Evolutionary conservation across 2,329 filamentous ascomycete genomes (phyloP), one percentile per base, ranked within the genome.

Genomic region (Ceratocystiopsis minuta): DNA sequence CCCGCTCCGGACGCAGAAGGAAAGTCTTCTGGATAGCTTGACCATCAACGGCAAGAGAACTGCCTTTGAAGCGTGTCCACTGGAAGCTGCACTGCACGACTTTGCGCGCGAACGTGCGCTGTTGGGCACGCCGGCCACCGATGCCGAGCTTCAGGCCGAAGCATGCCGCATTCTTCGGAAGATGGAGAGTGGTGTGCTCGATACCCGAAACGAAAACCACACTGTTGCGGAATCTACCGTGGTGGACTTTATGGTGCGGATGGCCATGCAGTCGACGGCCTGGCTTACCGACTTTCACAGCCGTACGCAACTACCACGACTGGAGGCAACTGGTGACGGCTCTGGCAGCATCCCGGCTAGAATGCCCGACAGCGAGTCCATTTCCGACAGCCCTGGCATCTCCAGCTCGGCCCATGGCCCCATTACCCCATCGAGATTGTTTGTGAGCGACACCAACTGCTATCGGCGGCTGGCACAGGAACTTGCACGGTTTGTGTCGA

Each of bases 381-480:
- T 6, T 10, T 10, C 5, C 16, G 15, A 16, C 40, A 16, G 18
- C 14, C 32, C 34, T 31, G 16, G 15, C 33, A n/a, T 16, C 12
- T 16, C 34, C n/a, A 39, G 24, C 16, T 10, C 24, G 24, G 4
- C 24, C 11, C 24, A 2, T 2, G 24, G 24, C 24, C 24, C 11
- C 24, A 28, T 55, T 15, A 55, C 51, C 39, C 49, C 54, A 0
- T 53, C 55, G 3, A 56, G 58, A 0, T 66, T 65, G 48, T 73
- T 75, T 49, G 51, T 76, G 17, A 72, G 70, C 47, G 71, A 76
- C 49, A 64, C 70, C 42, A 75, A 75, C 55, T 76, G 72, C 59
- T 76, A 72, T 51, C 63, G 64, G 4, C 64, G 71, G 40, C 55
- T 78, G 16, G 66, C 67, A 0, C 62, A 61, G 34, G 70, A 74